Percentiles rank a stretch among this genome's conserved stretches.
Evolutionary conservation across 2,329 filamentous ascomycete species (phyloP).

Genomic region (Fonsecaea multimorphosa): DNA sequence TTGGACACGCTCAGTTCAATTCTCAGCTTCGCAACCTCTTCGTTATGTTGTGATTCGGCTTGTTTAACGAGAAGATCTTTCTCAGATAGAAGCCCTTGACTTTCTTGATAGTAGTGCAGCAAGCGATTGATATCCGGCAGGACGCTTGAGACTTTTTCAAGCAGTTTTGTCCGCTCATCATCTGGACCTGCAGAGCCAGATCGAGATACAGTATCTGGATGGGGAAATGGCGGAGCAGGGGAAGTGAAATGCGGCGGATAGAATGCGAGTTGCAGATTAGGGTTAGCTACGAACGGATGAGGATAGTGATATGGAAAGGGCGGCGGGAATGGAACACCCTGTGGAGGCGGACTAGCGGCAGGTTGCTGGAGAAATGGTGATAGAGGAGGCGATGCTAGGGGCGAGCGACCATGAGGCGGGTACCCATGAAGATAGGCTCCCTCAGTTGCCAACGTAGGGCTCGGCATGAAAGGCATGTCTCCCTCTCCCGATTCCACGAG

Average conservation of each 20-base stretch:
- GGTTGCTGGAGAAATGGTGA: constrained; percentile 33
- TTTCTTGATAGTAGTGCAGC: constrained; percentile 56
- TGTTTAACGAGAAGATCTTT: constrained; percentile 59
- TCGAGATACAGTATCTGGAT: constrained; percentile 23
- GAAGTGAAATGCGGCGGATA: constrained; percentile 26
- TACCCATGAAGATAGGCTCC: constrained; percentile 7
- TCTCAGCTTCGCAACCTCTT: constrained; percentile 56
- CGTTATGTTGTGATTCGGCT: constrained; percentile 56
- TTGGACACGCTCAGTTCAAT: constrained; percentile 58
- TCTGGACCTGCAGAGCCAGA: constrained; percentile 27
- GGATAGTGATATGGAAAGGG: constrained; percentile 29
- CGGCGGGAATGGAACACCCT: constrained; percentile 17
- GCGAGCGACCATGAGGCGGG: constrained; percentile 17
- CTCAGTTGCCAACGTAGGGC: constrained; percentile 28
- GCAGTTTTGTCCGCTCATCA: constrained; percentile 30
- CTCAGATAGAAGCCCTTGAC: constrained; percentile 56
- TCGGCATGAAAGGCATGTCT: constrained; percentile 47
- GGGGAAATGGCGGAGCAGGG: constrained; percentile 11
- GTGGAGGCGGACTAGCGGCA: constrained; percentile 29
- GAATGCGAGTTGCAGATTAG: constrained; percentile 23
- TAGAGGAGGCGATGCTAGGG: constrained; percentile 29
- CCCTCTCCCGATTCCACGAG: constrained; percentile 43
- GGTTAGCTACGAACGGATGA: constrained; percentile 20
- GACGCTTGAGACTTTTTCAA: constrained; percentile 52
- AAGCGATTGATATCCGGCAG: constrained; percentile 55